A percentile compares a stretch with the other conserved stretches of the same genome.
Conservation (phyloP, 352 stramenopile genomes). For the Globisporangium ultimum region DNA sequence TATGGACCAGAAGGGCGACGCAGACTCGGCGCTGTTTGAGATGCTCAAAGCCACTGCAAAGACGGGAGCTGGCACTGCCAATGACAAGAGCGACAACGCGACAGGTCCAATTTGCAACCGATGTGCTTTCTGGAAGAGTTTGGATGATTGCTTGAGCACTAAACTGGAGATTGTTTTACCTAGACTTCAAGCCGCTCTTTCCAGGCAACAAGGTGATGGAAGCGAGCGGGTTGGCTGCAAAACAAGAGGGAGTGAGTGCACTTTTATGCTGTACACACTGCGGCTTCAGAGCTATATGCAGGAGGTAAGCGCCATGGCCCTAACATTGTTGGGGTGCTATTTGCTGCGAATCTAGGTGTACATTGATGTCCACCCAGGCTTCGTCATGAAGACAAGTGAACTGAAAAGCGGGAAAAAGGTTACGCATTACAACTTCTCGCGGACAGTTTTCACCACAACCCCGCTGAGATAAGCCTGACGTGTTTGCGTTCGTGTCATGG, state of each 20-base stretch:
- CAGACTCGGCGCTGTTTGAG: conserved; percentile 45
- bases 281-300: too few relatives aligned
- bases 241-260: conserved; percentile 52
- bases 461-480: not conserved
- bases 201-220: conserved; percentile 76
- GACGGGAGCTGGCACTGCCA: not conserved
- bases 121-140: not conserved
- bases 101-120: conserved; percentile 7
- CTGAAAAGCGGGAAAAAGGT: conserved; percentile 65
- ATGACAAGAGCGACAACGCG: not conserved
- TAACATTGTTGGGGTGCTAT: not conserved
- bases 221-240: conserved; percentile 40
- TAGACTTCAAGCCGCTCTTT: conserved; percentile 56
- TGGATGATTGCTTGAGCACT: too few relatives aligned
- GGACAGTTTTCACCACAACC: not conserved
- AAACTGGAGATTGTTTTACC: conserved; percentile 4
- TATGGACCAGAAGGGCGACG: conserved; percentile 14
- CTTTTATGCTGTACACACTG: not conserved
- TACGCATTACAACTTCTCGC: not conserved
- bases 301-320: too few relatives aligned
- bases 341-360: conserved; percentile 37
- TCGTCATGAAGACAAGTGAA: conserved; percentile 76
- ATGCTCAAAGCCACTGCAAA: conserved; percentile 26
- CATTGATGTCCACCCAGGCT: conserved; percentile 72
- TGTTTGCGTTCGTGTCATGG: not conserved